Evolutionary conservation across 1,284 basidiomycete species (phyloP).

Genomic region (Ganoderma lingzhi): DNA sequence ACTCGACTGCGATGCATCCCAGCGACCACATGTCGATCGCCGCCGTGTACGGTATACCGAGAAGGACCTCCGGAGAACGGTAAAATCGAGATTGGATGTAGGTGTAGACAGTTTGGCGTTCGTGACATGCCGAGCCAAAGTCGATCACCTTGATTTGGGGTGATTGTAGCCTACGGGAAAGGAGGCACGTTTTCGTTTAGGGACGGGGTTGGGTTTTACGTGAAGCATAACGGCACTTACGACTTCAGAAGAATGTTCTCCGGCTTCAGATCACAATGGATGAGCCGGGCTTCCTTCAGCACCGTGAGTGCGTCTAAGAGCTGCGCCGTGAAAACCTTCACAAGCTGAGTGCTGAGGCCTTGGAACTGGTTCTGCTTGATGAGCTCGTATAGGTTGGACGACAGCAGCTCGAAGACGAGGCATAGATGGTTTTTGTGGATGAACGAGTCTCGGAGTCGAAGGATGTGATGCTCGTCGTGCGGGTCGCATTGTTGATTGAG

Average conservation of each 20-base stretch:
- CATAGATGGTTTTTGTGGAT: slow-evolving; percentile 97
- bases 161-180: slow-evolving; percentile 82
- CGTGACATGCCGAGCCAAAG: slow-evolving; percentile 98
- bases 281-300: slow-evolving; percentile 94
- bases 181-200: slow-evolving; percentile 16
- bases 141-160: slow-evolving; percentile 99
- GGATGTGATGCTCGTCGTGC: slow-evolving; percentile 95
- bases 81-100: slow-evolving; percentile 99
- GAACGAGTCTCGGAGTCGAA: slow-evolving; percentile 95
- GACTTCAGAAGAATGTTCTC: slow-evolving; percentile 96
- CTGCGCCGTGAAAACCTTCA: slow-evolving; percentile 98
- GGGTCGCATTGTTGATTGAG: slow-evolving; percentile 94
- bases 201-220: slow-evolving; percentile 9
- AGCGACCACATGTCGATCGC: slow-evolving; percentile 97
- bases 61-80: slow-evolving; percentile 95
- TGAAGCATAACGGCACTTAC: slow-evolving; percentile 56
- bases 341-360: slow-evolving; percentile 94
- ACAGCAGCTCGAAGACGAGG: slow-evolving; percentile 97
- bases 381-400: slow-evolving; percentile 98
- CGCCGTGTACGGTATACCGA: slow-evolving; percentile 94
- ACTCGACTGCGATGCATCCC: slow-evolving; percentile 96
- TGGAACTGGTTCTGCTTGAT: slow-evolving; percentile 99
- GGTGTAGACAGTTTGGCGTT: slow-evolving; percentile 98
- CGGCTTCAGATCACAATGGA: slow-evolving; percentile 98
- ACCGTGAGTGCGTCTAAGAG: slow-evolving; percentile 92